Evolutionary conservation across 768 basidiomycete genomes (phyloP).

Genomic region (Xanthoconium purpureum): DNA sequence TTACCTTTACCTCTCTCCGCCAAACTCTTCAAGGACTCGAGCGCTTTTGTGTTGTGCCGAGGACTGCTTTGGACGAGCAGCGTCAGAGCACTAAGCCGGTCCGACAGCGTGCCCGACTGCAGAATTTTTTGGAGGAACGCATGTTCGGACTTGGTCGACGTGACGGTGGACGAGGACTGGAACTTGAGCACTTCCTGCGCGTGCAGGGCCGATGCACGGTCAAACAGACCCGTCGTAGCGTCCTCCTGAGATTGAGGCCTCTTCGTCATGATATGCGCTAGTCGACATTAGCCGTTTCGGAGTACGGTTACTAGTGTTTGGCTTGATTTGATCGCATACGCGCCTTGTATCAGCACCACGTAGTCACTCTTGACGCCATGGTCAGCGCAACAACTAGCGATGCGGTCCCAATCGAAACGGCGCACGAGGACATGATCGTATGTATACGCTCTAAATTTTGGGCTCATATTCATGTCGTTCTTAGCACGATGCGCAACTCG

Average conservation of each 20-base stretch:
- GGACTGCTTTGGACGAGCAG: constrained; percentile 87
- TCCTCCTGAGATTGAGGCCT: neutral
- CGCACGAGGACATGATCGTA: constrained; percentile 99
- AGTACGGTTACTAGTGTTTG: neutral
- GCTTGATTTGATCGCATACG: neutral
- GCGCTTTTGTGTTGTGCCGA: constrained; percentile 76
- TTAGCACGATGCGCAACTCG: constrained; percentile 96
- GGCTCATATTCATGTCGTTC: neutral
- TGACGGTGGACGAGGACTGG: constrained; percentile 45
- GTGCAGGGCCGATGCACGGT: constrained; percentile 50
- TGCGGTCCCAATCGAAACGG: constrained; percentile 86
- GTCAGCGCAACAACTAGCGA: constrained; percentile 50
- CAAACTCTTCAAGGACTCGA: constrained; percentile 74
- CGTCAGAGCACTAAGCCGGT: constrained; percentile 87
- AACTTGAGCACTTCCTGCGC: constrained; percentile 42
- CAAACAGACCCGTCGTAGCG: constrained; percentile 25
- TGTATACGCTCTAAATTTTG: constrained; percentile 1
- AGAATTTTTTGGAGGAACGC: constrained; percentile 84
- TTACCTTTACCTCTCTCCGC: constrained; percentile 76
- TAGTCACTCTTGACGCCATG: constrained; percentile 5
- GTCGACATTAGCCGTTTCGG: neutral
- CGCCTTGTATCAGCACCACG: neutral
- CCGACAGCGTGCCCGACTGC: constrained; percentile 84
- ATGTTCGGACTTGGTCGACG: constrained; percentile 62
- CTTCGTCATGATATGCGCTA: neutral